These are phyloP conservation scores for Chaetomium strumarium DNA, from an alignment of 2,329 filamentous ascomycete genomes.

Conservation along the genomic window DNA sequence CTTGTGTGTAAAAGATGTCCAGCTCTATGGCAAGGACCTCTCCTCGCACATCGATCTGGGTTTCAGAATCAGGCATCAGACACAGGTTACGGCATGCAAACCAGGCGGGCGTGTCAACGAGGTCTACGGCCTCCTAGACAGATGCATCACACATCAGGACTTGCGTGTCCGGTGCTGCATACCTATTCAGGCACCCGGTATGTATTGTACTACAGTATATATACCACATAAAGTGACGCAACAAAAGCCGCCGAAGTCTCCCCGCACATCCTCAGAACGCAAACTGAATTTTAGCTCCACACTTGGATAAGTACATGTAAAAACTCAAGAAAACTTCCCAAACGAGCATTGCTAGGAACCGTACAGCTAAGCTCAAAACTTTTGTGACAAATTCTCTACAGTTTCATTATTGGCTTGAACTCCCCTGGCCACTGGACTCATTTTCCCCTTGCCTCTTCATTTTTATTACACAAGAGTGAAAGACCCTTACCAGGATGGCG, in stretches of 20 bases:
- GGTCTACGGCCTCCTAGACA: neutral
- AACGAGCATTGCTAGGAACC: neutral
- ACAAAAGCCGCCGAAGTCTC: conserved; percentile 4
- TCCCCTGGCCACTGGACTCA: too few species aligned
- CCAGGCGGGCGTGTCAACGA: conserved; percentile 1
- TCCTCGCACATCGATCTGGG: neutral
- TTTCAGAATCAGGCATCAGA: conserved; percentile 2
- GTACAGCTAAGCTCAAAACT: neutral
- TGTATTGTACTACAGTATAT: too few species aligned
- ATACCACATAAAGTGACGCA: too few species aligned
- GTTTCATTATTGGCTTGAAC: too few species aligned
- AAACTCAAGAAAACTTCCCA: conserved; percentile 1
- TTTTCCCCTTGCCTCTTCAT: too few species aligned
- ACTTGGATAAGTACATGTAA: neutral
- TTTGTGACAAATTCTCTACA: too few species aligned
- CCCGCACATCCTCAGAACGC: conserved; percentile 3
- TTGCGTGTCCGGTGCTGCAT: too few species aligned
- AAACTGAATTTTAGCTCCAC: conserved; percentile 7
- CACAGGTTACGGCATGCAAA: conserved; percentile 7
- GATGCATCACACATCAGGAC: too few species aligned
- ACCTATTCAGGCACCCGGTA: too few species aligned
- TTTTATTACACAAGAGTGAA: too few species aligned
- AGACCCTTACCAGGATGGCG: too few species aligned
- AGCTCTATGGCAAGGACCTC: too few species aligned
- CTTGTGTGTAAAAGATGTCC: neutral